Base-by-base conservation (phyloP, 2,329 filamentous ascomycete genomes). In the Botrytis deweyae region DNA sequence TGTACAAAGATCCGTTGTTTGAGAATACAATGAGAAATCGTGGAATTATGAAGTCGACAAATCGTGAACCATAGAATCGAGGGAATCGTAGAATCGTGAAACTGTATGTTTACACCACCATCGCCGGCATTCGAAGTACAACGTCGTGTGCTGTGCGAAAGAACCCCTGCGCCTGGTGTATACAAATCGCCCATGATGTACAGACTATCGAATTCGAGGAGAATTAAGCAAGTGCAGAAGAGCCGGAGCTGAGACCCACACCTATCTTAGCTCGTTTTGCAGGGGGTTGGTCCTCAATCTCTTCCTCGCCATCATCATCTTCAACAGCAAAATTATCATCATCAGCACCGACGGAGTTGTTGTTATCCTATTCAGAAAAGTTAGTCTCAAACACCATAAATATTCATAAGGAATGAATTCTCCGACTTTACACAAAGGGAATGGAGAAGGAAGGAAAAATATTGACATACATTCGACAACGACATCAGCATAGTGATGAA, bases 401-500 rank as follows among this genome's bases (percentile, higher is more conserved):
- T 2, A 40, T 29, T 18, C 0, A 38, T 3, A n/a, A 38, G 4
- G 12, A 25, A 14, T 62, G 33, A 25, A 8, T 38, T 25, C 25
- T 4, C 22, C 10, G 20, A n/a, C 12, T 40, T 25, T 1, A 2
- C 25, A 29, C 22, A 1, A 25, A 3, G 25, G 38, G 14, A 18
- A 20, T 29, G 2, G 16, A 42, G 7, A 42, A n/a, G 14, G 25
- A 29, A 9, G 16, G 4, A 63, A 29, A 42, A 14, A n/a, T 10
- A 63, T 63, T 25, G 12, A 63, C 38, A n/a, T n/a, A 42, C 61
- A 25, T 42, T 40, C 25, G 22, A 16, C 10, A 38, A 62, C 22
- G 20, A 64, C 68, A 78, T 76, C 18, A 79, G 61, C 61, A 77
- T 40, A 1, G 63, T 70, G 20, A 79, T 73, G 3, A 79, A 73